Conservation (phyloP, 2,329 filamentous ascomycete species). For the Colletotrichum tamarilloi region DNA sequence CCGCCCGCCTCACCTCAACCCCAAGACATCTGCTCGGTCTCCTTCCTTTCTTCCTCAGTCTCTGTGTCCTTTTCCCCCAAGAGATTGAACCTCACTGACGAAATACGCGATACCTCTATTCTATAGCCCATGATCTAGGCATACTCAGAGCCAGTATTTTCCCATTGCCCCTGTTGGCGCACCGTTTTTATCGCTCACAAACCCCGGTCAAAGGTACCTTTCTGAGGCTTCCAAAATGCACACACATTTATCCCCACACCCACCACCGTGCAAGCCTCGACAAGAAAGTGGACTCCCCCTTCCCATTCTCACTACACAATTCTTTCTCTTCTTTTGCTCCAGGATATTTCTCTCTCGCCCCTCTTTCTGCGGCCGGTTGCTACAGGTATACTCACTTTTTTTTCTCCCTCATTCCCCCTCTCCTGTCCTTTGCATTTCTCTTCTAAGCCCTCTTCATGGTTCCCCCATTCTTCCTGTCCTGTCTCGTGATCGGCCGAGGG, state of each 20-base stretch:
- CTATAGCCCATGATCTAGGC: too few relatives aligned
- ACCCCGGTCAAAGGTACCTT: conserved; percentile 1
- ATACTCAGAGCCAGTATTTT: neutral
- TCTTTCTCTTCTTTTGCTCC: conserved; percentile 13
- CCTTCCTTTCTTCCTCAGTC: neutral
- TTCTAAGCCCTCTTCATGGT: neutral
- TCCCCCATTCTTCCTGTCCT: neutral
- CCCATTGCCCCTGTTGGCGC: neutral
- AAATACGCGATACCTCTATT: neutral
- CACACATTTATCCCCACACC: conserved; percentile 34
- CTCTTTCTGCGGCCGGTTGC: neutral
- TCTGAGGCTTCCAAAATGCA: conserved; percentile 8
- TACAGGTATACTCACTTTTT: neutral
- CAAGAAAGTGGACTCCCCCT: conserved; percentile 28
- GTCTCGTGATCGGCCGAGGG: conserved; percentile 15
- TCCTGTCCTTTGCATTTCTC: neutral
- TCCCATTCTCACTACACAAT: conserved; percentile 32
- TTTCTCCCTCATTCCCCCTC: neutral
- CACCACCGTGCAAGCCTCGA: conserved; percentile 32
- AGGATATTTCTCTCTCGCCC: conserved; percentile 1
- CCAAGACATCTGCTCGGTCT: neutral
- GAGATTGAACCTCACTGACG: neutral
- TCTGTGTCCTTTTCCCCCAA: neutral
- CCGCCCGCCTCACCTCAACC: neutral
- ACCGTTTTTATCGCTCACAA: conserved; percentile 27